Evolutionary conservation across 2,329 filamentous ascomycete genomes (phyloP), one percentile per base, ranked within the genome.

Genomic region (Alternaria viburni): DNA sequence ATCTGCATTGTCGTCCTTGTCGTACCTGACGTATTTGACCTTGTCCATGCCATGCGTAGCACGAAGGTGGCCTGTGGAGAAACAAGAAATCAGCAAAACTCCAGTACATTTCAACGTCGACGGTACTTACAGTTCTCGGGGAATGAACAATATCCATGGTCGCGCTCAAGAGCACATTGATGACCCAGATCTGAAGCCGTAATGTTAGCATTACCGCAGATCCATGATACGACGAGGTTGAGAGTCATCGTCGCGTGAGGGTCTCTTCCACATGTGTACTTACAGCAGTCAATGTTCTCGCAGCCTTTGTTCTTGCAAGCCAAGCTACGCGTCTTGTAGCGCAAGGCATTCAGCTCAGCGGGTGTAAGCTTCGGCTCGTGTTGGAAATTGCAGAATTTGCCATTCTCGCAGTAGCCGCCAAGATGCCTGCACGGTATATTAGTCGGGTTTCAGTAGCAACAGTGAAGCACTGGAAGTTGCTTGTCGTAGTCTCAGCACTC

Each of bases 281-380:
- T 69, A 79, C 77, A 80, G 67, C 83, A 84, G 36, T 81, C 74
- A 43, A 81, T 67, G 44, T 82, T 79, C 28, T 80, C 71, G 59
- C 82, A 84, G 15, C 70, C 69, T n/a, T 72, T 67, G 15, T 78
- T 69, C 26, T 77, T 75, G 62, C 83, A 84, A 6, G 72, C 70
- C 10, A 80, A 69, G 10, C 73, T 78, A n/a, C 82, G 73, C 3
- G 82, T 79, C 61, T 82, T 82, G 59, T 82, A 80, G 47, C 76
- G 78, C 32, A 84, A 68, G 6, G 81, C 81, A 17, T 79, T 74
- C 46, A 76, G 62, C 61, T 83, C 82, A 5, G 71, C 77, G 3
- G 72, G 65, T 1, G 68, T 73, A 19, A 84, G 70, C 21, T 75
- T 78, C 36, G 80, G 78, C 41, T 80, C 80, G 62, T 84, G 83